Base-by-base conservation (phyloP, 1,284 basidiomycete species). In the Trichosporon ovoides region DNA sequence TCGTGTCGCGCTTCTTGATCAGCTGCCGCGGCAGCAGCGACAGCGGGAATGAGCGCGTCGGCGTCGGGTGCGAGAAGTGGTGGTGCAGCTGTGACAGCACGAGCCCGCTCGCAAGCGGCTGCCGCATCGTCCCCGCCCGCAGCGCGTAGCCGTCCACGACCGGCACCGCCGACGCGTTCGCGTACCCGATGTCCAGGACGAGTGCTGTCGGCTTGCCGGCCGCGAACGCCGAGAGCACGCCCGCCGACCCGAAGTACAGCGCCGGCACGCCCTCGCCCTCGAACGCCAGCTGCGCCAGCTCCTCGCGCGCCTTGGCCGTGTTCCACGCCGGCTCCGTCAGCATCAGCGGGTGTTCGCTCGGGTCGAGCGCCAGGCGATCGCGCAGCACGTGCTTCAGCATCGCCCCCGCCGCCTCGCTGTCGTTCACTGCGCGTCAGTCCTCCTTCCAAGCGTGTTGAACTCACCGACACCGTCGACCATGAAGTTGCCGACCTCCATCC, bases 291-390 rank as follows among this genome's bases (percentile, higher is more conserved):
- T 98, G 91, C 13, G 91, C 89, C 85, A 98, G 88, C 52, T 86
- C 83, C 78, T 98, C 93, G 51, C 95, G 81, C 69, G 94, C 91
- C 19, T 86, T 85, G 31, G 86, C 81, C 0, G 91, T 89, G 73
- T 97, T 98, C 93, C 95, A 98, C 5, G 94, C 87, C 2, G 94
- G 89, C 75, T 99, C 96, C 1, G 96, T 98, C 20, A 95, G 83
- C 55, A 99, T 83, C 36, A 98, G 77, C 1, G 96, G 96, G 70
- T 97, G 94, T 68, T 98, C 91, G 9, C 84, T 79, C 1, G 77
- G 75, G 57, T 78, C 72, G 57, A 84, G 83, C n/a, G 83, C 83
- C 80, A 95, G 85, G 40, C 87, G 83, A 58, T 89, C 84, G 58
- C 80, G 82, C 40, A 94, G 76, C 9, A 88, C 86, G 74, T 94